Evolutionary conservation across 495 filamentous ascomycete genomes (phyloP).

Genomic region (Oleoguttula mirabilis): DNA sequence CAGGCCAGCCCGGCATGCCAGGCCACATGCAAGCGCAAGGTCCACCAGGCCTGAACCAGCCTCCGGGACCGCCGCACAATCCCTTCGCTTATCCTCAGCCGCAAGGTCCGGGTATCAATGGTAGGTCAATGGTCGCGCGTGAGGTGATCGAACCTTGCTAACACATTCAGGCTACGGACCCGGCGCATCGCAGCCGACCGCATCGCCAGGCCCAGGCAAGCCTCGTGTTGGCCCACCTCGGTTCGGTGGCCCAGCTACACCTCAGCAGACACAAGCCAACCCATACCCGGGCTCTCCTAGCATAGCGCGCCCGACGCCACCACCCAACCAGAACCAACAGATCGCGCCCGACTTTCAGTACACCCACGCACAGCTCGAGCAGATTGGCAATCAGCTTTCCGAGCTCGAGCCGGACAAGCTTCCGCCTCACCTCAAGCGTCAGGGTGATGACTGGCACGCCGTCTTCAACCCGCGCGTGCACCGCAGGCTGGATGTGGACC

Average conservation of each 20-base stretch:
- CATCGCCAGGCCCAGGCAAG: slow-evolving; percentile 75
- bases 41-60: slow-evolving; percentile 29
- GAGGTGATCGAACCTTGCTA: no score
- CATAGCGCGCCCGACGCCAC: slow-evolving; percentile 70
- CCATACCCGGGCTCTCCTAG: slow-evolving; percentile 79
- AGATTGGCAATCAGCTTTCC: slow-evolving; percentile 68
- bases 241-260: slow-evolving; percentile 58
- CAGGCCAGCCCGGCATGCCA: slow-evolving; percentile 25
- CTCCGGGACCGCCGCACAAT: slow-evolving; percentile 28
- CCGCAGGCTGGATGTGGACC: slow-evolving; percentile 30
- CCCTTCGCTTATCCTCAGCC: slow-evolving; percentile 20
- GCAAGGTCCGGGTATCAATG: slow-evolving; percentile 52
- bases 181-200: slow-evolving; percentile 68
- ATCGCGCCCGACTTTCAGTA: slow-evolving; percentile 29
- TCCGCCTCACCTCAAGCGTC: slow-evolving; percentile 51
- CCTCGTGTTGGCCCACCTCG: slow-evolving; percentile 31
- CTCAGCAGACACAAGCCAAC: slow-evolving; percentile 71
- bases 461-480: slow-evolving; percentile 31
- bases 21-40: slow-evolving; percentile 21
- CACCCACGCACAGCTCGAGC: slow-evolving; percentile 22
- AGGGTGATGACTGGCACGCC: slow-evolving; percentile 33
- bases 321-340: slow-evolving; percentile 35
- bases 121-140: slow-evolving; percentile 38
- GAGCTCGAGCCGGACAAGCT: slow-evolving; percentile 79
- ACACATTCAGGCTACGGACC: slow-evolving; percentile 44